Percentiles rank a stretch among this genome's conserved stretches.
Evolutionary conservation across 2,329 filamentous ascomycete genomes (phyloP).

Genomic region (Triangularia setosa): DNA sequence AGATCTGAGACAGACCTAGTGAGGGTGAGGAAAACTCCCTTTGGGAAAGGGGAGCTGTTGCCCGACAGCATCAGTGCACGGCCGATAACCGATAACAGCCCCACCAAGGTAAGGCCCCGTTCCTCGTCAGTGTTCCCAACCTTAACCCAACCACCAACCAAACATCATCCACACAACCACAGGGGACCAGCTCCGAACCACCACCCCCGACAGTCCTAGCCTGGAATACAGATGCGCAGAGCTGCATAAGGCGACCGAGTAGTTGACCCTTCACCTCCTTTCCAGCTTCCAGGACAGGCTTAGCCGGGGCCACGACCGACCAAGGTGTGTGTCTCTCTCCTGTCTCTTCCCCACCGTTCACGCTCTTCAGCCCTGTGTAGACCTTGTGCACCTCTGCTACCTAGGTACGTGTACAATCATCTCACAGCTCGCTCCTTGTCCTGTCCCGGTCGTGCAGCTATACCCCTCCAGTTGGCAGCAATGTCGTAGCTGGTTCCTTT

Average conservation of each 20-base stretch:
- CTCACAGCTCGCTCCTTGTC: background rate
- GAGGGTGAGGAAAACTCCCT: background rate
- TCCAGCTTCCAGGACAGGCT: background rate
- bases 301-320: background rate
- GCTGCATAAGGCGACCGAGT: background rate
- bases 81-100: background rate
- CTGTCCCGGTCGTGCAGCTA: background rate
- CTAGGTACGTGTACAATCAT: constrained; percentile 4
- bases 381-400: background rate
- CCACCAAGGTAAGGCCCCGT: background rate
- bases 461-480: constrained; percentile 17
- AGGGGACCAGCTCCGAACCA: background rate
- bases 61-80: background rate
- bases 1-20: background rate
- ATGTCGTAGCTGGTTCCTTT: constrained; percentile 1
- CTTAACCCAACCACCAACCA: constrained; percentile 20
- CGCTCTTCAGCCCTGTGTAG: constrained; percentile 8
- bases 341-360: constrained; percentile 5
- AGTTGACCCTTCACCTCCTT: background rate
- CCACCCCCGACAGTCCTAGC: background rate
- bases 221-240: background rate
- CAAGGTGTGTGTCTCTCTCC: constrained; percentile 1
- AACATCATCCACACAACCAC: constrained; percentile 1
- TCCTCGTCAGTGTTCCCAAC: constrained; percentile 10
- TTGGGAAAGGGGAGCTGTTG: background rate